Conservation (phyloP, 108 stramenopile genomes). For the Schizochytrium sp. region DNA sequence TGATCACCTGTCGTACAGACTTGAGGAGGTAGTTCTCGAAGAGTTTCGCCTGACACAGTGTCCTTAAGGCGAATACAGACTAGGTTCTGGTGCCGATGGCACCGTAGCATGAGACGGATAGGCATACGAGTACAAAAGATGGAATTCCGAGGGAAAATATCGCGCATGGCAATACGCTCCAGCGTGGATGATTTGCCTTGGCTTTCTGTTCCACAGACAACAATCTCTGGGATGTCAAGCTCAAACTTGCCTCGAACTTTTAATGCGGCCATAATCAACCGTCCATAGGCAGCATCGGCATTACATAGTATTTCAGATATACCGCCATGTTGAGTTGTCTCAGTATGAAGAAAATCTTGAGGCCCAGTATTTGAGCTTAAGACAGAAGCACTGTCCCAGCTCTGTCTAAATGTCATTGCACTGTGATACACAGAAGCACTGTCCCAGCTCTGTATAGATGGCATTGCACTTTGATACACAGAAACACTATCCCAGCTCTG, state of each 20-base stretch:
- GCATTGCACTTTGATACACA: no score
- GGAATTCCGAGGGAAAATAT: slow-evolving; percentile 45
- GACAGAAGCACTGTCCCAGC: no score
- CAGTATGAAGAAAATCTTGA: no score
- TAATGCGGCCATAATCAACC: background rate
- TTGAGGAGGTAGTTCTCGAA: background rate
- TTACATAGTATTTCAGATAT: background rate
- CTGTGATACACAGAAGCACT: no score
- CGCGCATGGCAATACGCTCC: slow-evolving; percentile 56
- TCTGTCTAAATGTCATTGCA: no score
- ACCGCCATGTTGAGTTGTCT: background rate
- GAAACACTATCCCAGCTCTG: no score
- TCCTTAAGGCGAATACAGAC: slow-evolving; percentile 49
- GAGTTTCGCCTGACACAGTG: background rate
- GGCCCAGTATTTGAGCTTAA: no score
- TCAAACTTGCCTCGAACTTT: slow-evolving; percentile 34
- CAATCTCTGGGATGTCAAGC: slow-evolving; percentile 28
- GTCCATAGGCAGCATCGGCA: slow-evolving; percentile 13
- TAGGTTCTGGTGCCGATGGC: slow-evolving; percentile 22
- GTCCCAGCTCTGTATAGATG: no score
- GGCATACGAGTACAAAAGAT: slow-evolving; percentile 52
- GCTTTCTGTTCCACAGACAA: slow-evolving; percentile 41
- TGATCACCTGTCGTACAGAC: slow-evolving; percentile 22
- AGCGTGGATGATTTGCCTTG: slow-evolving; percentile 42
- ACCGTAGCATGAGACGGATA: slow-evolving; percentile 41